A percentile compares a stretch with the other conserved stretches of the same genome.
These are phyloP conservation scores for Sideroxylon spinosum DNA, from an alignment of 179 eudicot genomes.

Conservation along the genomic window DNA sequence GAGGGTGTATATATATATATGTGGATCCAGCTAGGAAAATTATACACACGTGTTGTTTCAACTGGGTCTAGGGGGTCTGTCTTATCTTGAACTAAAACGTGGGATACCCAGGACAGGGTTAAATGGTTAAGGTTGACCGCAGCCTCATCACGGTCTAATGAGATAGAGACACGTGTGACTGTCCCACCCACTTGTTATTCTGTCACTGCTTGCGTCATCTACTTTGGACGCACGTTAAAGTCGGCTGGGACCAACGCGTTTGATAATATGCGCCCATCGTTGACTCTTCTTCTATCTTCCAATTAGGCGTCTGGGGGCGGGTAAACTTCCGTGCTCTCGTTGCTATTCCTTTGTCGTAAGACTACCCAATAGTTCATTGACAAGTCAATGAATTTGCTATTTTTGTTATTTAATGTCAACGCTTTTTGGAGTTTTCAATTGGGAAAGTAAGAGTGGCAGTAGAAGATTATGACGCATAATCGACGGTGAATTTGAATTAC, in stretches of 20 bases:
- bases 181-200: background rate
- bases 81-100: background rate
- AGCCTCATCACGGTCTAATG: background rate
- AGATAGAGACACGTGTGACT: background rate
- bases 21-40: background rate
- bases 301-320: background rate
- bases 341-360: too few relatives aligned
- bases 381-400: background rate
- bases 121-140: background rate
- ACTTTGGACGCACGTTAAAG: background rate
- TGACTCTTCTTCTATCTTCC: constrained; percentile 1
- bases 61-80: background rate
- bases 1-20: too few relatives aligned
- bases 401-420: background rate
- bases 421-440: background rate
- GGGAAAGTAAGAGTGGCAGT: background rate
- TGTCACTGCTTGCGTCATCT: constrained; percentile 16
- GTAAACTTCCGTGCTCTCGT: background rate
- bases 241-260: background rate
- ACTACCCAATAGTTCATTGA: background rate
- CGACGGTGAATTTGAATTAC: constrained; percentile 5
- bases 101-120: background rate
- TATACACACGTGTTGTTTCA: constrained; percentile 3
- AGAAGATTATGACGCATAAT: background rate
- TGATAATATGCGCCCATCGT: background rate